Conservation (phyloP, 2,329 filamentous ascomycete genomes). For the Colletotrichum phormii region DNA sequence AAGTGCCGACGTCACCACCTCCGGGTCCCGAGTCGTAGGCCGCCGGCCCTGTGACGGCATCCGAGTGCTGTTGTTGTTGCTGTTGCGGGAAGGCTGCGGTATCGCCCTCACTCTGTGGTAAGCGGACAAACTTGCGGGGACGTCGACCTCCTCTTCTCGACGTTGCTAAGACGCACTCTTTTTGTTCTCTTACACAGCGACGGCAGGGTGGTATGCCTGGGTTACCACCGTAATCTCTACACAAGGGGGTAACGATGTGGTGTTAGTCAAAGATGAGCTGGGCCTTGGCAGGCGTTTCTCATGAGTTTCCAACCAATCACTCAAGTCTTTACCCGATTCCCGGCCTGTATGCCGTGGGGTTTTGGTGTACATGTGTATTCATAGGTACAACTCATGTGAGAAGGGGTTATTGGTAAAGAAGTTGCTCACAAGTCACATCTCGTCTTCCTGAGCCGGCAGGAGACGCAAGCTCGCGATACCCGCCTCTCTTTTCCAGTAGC, state of each 20-base stretch:
- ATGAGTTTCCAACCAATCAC: not conserved
- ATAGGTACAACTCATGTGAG: too few species aligned
- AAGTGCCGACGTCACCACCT: not conserved
- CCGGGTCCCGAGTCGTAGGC: not conserved
- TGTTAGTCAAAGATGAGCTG: not conserved
- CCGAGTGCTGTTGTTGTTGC: not conserved
- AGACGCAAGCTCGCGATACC: conserved; percentile 46
- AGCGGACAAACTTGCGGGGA: conserved; percentile 38
- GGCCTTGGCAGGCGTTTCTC: not conserved
- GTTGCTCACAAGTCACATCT: conserved; percentile 47
- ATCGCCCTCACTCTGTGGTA: conserved; percentile 7
- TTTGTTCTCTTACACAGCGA: conserved; percentile 50
- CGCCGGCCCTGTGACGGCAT: not conserved
- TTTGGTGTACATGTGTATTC: too few species aligned
- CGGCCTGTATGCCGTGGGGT: not conserved
- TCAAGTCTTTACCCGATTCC: not conserved
- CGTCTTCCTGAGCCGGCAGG: conserved; percentile 47
- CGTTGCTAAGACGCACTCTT: conserved; percentile 54
- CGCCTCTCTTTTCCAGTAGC: conserved; percentile 42
- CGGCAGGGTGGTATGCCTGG: conserved; percentile 51
- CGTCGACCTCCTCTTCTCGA: conserved; percentile 53
- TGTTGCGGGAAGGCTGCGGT: not conserved
- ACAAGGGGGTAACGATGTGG: conserved; percentile 12
- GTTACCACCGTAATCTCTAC: conserved; percentile 47
- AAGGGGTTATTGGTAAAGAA: not conserved